A percentile compares a stretch with the other conserved stretches of the same genome.
Evolutionary conservation across 208 protist species (phyloP).

Genomic region (Herpetomonas muscarum): DNA sequence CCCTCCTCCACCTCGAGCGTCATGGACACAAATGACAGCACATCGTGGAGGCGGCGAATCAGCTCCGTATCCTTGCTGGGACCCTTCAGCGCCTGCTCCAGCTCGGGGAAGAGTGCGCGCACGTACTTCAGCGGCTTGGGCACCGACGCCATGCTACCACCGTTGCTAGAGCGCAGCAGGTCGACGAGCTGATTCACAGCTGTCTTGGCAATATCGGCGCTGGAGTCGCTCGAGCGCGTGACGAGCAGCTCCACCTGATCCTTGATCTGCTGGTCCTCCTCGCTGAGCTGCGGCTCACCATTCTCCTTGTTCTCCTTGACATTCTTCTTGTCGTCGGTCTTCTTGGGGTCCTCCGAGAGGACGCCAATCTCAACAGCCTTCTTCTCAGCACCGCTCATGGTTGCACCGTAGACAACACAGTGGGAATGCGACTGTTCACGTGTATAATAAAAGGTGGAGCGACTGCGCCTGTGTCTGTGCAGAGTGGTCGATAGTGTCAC

Average conservation of each 20-base stretch:
- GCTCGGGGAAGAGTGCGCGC: slow-evolving; percentile 88
- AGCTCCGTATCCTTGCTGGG: slow-evolving; percentile 35
- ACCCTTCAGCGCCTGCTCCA: slow-evolving; percentile 87
- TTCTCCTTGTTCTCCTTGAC: slow-evolving; percentile 42
- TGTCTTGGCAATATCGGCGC: slow-evolving; percentile 67
- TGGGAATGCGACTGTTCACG: neutral
- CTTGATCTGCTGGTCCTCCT: slow-evolving; percentile 95
- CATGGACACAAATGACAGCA: slow-evolving; percentile 99
- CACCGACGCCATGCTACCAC: slow-evolving; percentile 97
- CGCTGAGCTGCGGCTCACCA: slow-evolving; percentile 70
- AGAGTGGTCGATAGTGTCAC: too few relatives aligned
- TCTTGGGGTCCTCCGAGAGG: slow-evolving; percentile 59
- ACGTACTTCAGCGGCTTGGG: slow-evolving; percentile 99
- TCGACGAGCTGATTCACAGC: slow-evolving; percentile 91
- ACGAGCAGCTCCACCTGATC: slow-evolving; percentile 94
- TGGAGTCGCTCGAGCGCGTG: slow-evolving; percentile 64
- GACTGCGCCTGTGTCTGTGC: too few relatives aligned
- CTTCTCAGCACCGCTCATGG: slow-evolving; percentile 23
- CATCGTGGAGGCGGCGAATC: slow-evolving; percentile 91
- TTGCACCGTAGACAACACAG: neutral
- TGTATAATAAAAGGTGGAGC: too few relatives aligned
- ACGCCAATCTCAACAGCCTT: slow-evolving; percentile 50
- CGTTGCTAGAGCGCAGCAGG: slow-evolving; percentile 94
- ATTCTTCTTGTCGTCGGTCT: slow-evolving; percentile 27
- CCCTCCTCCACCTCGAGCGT: slow-evolving; percentile 87